phyloP scores from a whole-genome alignment of 1,284 basidiomycete species.

The Tremellales sp. region DNA sequence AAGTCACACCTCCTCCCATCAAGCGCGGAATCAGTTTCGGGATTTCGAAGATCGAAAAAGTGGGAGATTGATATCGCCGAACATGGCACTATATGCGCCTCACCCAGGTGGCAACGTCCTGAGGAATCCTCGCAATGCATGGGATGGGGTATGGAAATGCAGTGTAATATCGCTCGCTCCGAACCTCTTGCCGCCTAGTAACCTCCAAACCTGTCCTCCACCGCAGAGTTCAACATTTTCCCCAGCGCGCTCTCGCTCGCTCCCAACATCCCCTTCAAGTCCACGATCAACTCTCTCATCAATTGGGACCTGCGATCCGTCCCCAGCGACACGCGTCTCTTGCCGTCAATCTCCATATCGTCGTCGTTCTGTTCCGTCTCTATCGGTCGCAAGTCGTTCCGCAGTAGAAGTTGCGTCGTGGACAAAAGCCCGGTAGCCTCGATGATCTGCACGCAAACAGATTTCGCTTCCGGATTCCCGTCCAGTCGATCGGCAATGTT shows the following conservation, averaged over 20 bases:
- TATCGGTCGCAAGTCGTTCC: conserved; percentile 39
- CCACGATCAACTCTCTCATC: conserved; percentile 70
- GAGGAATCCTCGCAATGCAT: too few species aligned
- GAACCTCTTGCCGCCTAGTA: too few species aligned
- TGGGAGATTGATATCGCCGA: too few species aligned
- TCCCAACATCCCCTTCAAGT: conserved; percentile 64
- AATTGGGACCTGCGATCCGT: conserved; percentile 62
- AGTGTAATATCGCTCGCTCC: too few species aligned
- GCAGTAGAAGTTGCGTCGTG: conserved; percentile 70
- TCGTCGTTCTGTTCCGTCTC: conserved; percentile 12
- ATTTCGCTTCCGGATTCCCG: conserved; percentile 3
- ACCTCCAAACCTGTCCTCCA: too few species aligned
- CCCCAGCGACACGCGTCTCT: conserved; percentile 36
- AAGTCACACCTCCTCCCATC: neutral
- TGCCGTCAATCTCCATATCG: conserved; percentile 39
- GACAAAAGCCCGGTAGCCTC: conserved; percentile 71
- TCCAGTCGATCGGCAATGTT: conserved; percentile 44
- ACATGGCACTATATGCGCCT: too few species aligned
- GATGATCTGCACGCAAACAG: conserved; percentile 59
- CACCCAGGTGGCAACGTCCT: too few species aligned
- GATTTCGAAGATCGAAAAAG: too few species aligned
- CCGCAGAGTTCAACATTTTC: too few species aligned
- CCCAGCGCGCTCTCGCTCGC: too few species aligned
- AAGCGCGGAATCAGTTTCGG: neutral
- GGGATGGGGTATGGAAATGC: too few species aligned